Evolutionary conservation across 2,329 filamentous ascomycete genomes (phyloP).

Genomic region (Fusarium sp.): DNA sequence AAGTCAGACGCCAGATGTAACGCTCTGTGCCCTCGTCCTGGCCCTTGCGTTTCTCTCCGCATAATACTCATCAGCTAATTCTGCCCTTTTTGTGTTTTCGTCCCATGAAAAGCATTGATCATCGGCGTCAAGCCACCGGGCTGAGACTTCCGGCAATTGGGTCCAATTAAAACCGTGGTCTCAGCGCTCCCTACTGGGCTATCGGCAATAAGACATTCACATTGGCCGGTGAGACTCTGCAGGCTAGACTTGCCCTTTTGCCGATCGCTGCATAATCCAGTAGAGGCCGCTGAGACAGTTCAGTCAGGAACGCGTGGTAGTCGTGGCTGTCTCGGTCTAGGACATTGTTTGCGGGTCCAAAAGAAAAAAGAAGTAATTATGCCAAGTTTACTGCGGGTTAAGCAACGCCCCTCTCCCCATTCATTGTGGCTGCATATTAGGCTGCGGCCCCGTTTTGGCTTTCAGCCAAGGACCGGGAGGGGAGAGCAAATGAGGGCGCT

Average conservation of each 20-base stretch:
- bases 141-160: not conserved
- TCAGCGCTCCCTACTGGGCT: not conserved
- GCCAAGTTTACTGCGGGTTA: not conserved
- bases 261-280: constrained; percentile 1
- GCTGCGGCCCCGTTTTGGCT: not conserved
- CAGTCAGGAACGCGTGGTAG: not conserved
- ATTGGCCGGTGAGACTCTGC: not conserved
- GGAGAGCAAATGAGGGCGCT: not conserved
- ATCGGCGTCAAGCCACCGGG: not conserved
- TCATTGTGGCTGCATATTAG: not conserved
- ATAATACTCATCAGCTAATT: not conserved
- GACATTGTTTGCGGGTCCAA: not conserved
- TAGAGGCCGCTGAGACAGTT: not conserved
- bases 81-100: not conserved
- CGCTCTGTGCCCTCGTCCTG: not conserved
- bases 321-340: not conserved
- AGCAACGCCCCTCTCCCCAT: not conserved
- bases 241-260: not conserved
- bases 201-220: constrained; percentile 1
- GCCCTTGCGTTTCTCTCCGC: not conserved
- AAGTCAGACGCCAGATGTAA: not conserved
- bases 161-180: not conserved
- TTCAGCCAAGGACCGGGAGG: not conserved
- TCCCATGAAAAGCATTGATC: not conserved
- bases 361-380: not conserved